Evolutionary conservation across 2,329 filamentous ascomycete genomes (phyloP).

Genomic region (Monosporascus sp.): DNA sequence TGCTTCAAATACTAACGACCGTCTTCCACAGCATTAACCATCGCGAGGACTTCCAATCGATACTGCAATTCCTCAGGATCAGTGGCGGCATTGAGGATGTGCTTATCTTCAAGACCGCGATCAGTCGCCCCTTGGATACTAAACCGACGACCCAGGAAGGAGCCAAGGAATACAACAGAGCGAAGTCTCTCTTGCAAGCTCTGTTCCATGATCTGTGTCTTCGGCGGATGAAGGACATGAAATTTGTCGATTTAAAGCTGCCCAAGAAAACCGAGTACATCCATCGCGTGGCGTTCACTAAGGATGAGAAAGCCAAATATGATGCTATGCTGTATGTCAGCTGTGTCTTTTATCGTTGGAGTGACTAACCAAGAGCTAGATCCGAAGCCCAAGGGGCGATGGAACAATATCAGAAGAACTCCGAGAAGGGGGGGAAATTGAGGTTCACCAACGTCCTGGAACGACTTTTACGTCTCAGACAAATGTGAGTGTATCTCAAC

Average conservation of each 20-base stretch:
- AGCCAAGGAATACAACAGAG: slow-evolving; percentile 43
- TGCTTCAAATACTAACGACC: neutral
- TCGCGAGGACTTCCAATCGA: slow-evolving; percentile 73
- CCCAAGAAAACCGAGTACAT: slow-evolving; percentile 74
- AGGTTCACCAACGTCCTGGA: slow-evolving; percentile 74
- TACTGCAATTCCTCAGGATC: slow-evolving; percentile 71
- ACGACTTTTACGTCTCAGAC: slow-evolving; percentile 73
- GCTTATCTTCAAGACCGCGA: slow-evolving; percentile 66
- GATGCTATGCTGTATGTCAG: slow-evolving; percentile 58
- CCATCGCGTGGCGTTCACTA: slow-evolving; percentile 66
- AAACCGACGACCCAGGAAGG: slow-evolving; percentile 5
- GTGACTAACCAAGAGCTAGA: slow-evolving; percentile 32
- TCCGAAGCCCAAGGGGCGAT: slow-evolving; percentile 70
- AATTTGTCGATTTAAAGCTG: slow-evolving; percentile 74
- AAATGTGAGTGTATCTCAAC: slow-evolving; percentile 45
- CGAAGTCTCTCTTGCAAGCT: slow-evolving; percentile 62
- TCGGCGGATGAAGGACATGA: slow-evolving; percentile 81
- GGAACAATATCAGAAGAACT: slow-evolving; percentile 48
- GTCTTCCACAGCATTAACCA: slow-evolving; percentile 58
- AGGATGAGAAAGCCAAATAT: slow-evolving; percentile 73
- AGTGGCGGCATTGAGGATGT: slow-evolving; percentile 69
- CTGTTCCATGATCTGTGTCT: slow-evolving; percentile 79
- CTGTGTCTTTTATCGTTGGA: slow-evolving; percentile 1
- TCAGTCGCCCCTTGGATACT: slow-evolving; percentile 61
- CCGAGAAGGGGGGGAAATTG: slow-evolving; percentile 37